Evolutionary conservation across 1,284 basidiomycete species (phyloP).

Genomic region (Heterobasidion parviporum): DNA sequence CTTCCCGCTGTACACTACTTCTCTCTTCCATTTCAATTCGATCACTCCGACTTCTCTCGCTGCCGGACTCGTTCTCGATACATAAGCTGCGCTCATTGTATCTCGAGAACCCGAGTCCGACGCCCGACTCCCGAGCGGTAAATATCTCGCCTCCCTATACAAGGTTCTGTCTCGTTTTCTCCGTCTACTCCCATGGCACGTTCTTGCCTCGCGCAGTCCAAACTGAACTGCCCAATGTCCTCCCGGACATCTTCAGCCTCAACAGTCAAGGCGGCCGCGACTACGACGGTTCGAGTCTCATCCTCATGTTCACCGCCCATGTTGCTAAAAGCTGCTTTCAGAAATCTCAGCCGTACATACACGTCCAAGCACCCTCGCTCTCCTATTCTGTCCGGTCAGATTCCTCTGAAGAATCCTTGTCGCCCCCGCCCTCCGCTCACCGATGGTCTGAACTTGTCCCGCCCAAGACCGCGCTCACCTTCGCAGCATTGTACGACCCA

Average conservation of each 20-base stretch:
- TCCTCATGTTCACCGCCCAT: no score
- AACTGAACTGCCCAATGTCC: neutral
- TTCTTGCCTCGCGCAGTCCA: neutral
- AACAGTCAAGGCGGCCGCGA: neutral
- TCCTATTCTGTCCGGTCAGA: neutral
- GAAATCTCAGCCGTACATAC: neutral
- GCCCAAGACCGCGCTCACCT: conserved; percentile 45
- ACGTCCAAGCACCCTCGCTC: neutral
- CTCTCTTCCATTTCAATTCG: neutral
- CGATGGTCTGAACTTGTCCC: conserved; percentile 52
- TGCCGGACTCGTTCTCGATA: neutral
- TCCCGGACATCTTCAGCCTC: neutral
- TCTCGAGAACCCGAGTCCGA: neutral
- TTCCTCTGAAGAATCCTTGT: neutral
- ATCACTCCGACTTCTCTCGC: neutral
- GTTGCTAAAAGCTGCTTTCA: neutral
- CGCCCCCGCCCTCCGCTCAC: conserved; percentile 10
- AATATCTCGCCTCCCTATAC: neutral
- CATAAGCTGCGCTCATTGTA: neutral
- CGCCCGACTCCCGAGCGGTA: neutral
- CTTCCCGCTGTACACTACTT: neutral
- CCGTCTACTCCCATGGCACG: neutral
- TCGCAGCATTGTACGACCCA: conserved; percentile 51
- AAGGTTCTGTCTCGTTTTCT: neutral
- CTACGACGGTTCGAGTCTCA: neutral